Evolutionary conservation across 345 rosid species (phyloP), one percentile per base, ranked within the genome.

Genomic region (Combretum micranthum): DNA sequence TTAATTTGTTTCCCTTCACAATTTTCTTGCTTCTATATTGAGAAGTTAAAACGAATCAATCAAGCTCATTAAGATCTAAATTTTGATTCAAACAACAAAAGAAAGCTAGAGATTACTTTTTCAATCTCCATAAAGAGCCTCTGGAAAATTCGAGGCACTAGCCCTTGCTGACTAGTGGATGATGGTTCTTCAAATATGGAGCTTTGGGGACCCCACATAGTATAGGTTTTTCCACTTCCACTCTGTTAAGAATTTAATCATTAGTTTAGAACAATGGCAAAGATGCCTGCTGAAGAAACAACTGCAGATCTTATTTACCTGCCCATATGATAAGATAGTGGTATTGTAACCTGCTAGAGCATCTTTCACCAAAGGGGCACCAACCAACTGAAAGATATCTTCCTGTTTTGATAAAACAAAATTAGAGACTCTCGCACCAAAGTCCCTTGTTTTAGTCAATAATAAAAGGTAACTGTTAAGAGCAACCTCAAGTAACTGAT

Each of bases 181-280:
- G 87, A 82, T 23, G 88, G 86, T 66, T 85, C 88, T 44, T 85
- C 96, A 18, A 93, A 77, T 89, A 93, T 89, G 23, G 99, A 88
- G 57, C 99, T 82, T 48, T 94, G 96, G 0, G 96, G 96, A 58
- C 99, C 97, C 96, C 97, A 93, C 86, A 89, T 77, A 0, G 99
- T 93, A 69, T 87, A 87, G 17, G 99, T 85, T 76, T 93, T 93
- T 46, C 99, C 97, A 53, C 99, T 89, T 77, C 95, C 99, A 26
- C 88, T 87, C 99, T 93, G 26, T 32, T 46, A 66, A 69, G 21
- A 62, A 57, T 48, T 43, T 64, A 44, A 44, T 57, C 16, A 19
- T 39, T 50, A 16, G 55, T 13, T 22, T 19, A 20, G 52, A 52
- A 43, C 1, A 22, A 43, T 22, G 20, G 0, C 15, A 21, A 52